phyloP scores from a whole-genome alignment of 495 filamentous ascomycete species.

The Penicillium salamii region DNA sequence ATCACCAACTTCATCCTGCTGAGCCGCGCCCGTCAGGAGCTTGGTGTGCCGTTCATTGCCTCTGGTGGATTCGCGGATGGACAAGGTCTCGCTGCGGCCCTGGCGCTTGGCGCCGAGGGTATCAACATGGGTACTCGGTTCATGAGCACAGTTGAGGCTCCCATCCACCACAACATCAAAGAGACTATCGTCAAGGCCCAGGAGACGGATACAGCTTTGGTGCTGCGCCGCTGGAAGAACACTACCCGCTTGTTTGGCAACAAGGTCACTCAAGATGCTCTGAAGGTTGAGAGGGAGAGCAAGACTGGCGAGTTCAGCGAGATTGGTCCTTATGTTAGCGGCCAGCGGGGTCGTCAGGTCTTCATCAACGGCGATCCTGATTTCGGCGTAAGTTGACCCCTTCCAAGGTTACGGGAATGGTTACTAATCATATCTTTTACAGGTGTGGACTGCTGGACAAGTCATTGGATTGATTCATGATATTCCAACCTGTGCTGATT shows the following conservation, averaged over 20 bases:
- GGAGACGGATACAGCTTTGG: slow-evolving; percentile 86
- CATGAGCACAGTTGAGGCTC: slow-evolving; percentile 89
- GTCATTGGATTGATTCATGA: slow-evolving; percentile 70
- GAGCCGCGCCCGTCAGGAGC: slow-evolving; percentile 76
- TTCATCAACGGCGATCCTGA: slow-evolving; percentile 91
- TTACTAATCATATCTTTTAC: slow-evolving; percentile 10
- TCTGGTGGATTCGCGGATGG: slow-evolving; percentile 95
- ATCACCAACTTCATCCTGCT: slow-evolving; percentile 98
- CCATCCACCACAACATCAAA: slow-evolving; percentile 92
- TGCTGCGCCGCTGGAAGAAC: slow-evolving; percentile 90
- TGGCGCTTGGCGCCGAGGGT: slow-evolving; percentile 86
- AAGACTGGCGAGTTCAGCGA: slow-evolving; percentile 86
- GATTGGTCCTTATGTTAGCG: slow-evolving; percentile 85
- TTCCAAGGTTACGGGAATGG: neutral
- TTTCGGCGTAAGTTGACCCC: slow-evolving; percentile 65
- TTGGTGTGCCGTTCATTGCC: slow-evolving; percentile 89
- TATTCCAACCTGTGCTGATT: slow-evolving; percentile 59
- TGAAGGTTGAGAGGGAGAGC: slow-evolving; percentile 82
- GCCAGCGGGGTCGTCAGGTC: slow-evolving; percentile 86
- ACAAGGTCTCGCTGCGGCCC: slow-evolving; percentile 87
- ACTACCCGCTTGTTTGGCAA: slow-evolving; percentile 86
- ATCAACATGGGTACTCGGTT: slow-evolving; percentile 96
- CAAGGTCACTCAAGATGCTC: slow-evolving; percentile 75
- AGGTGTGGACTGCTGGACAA: slow-evolving; percentile 72
- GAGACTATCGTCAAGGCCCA: slow-evolving; percentile 82